phyloP scores from a whole-genome alignment of 345 rosid genomes.

The Populus nigra region DNA sequence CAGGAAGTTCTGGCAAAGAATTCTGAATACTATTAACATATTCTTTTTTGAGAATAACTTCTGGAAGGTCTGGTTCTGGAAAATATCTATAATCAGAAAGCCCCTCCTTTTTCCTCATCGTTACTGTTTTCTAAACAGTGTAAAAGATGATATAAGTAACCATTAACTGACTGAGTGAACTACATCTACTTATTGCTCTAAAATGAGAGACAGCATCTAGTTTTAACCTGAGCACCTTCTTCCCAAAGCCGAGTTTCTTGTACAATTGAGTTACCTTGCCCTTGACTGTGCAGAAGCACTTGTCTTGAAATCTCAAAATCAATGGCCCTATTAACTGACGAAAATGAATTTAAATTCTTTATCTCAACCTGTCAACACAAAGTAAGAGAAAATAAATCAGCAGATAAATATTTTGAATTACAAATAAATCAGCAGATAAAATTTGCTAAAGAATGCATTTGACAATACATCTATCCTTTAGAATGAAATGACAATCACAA shows the following conservation, averaged over 20 bases:
- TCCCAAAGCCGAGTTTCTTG: conserved; percentile 98
- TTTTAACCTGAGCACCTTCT: conserved; percentile 78
- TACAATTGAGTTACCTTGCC: conserved; percentile 62
- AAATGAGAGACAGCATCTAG: neutral
- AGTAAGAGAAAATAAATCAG: conserved; percentile 16
- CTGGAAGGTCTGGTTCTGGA: conserved; percentile 97
- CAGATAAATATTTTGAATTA: neutral
- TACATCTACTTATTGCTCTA: conserved; percentile 3
- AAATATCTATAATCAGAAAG: conserved; percentile 91
- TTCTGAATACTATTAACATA: conserved; percentile 52
- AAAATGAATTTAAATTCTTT: conserved; percentile 88
- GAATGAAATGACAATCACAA: neutral
- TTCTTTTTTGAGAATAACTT: conserved; percentile 64
- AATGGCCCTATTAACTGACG: conserved; percentile 79
- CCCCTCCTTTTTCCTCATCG: conserved; percentile 98
- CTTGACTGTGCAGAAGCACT: conserved; percentile 61
- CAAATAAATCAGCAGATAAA: neutral
- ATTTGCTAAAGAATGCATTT: neutral
- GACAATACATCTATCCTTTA: neutral
- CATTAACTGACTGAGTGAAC: conserved; percentile 2
- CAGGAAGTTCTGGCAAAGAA: conserved; percentile 90
- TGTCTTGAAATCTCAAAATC: conserved; percentile 91
- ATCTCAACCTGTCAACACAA: conserved; percentile 69
- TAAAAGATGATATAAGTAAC: conserved; percentile 14
- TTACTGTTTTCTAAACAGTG: conserved; percentile 67